These are phyloP conservation scores for Ceratobasidium sp. DNA, from an alignment of 1,284 basidiomycete genomes.

Conservation along the genomic window DNA sequence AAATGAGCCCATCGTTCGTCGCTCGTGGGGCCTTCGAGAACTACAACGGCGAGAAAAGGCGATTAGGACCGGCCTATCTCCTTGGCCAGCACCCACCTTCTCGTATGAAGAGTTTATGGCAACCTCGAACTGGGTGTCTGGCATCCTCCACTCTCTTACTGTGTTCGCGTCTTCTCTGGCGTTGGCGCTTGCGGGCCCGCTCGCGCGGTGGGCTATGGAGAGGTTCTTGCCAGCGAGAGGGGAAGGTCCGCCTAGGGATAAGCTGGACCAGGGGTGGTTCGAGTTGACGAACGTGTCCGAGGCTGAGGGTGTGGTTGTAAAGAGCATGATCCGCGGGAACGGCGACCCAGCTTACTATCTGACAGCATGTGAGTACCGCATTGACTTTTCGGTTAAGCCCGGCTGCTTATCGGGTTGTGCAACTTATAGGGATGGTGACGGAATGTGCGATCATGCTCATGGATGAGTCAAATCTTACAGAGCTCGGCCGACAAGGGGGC, in stretches of 20 bases:
- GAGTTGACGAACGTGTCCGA: constrained; percentile 68
- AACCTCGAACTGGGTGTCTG: constrained; percentile 61
- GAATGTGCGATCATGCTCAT: constrained; percentile 81
- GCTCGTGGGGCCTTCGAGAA: constrained; percentile 78
- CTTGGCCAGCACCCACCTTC: constrained; percentile 60
- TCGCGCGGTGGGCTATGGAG: constrained; percentile 65
- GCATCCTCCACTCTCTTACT: constrained; percentile 61
- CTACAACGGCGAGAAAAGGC: constrained; percentile 19
- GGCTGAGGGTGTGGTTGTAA: constrained; percentile 67
- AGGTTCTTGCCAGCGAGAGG: constrained; percentile 68
- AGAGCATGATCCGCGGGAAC: constrained; percentile 70
- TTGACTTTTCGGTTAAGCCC: background rate
- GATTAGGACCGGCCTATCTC: background rate
- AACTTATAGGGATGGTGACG: constrained; percentile 72
- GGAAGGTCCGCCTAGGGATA: constrained; percentile 72
- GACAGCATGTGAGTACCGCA: constrained; percentile 66
- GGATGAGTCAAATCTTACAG: constrained; percentile 65
- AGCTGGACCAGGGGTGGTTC: constrained; percentile 70
- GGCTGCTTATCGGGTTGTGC: background rate
- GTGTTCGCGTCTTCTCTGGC: constrained; percentile 58
- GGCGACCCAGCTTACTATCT: constrained; percentile 86
- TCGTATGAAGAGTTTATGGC: constrained; percentile 79
- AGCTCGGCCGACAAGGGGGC: constrained; percentile 75
- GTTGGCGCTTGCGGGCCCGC: constrained; percentile 25
- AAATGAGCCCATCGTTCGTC: constrained; percentile 80